A percentile compares a stretch with the other conserved stretches of the same genome.
Conservation (phyloP, 768 basidiomycete species). For the Russula ochroleuca region DNA sequence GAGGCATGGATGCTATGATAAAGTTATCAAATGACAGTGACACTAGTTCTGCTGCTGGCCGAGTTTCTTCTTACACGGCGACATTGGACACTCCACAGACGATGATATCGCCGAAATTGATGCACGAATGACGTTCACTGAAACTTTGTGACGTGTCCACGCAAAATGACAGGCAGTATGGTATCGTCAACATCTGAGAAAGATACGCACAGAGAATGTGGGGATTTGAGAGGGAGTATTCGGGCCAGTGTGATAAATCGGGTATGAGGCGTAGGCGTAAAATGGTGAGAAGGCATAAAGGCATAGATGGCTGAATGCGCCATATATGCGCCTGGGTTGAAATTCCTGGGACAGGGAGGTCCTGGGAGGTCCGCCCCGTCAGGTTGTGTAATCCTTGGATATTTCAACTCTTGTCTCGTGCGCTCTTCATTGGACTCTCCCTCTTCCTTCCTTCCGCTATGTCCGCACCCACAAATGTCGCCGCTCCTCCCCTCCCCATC, state of each 20-base stretch:
- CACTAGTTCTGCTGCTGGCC: background rate
- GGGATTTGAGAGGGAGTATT: background rate
- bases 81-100: background rate
- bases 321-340: constrained; percentile 9
- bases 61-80: background rate
- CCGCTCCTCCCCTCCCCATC: constrained; percentile 19
- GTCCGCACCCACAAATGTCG: constrained; percentile 16
- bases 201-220: background rate
- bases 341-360: too few species aligned
- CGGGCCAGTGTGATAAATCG: constrained; percentile 4
- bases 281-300: too few species aligned
- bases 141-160: constrained; percentile 12
- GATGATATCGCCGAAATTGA: background rate
- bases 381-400: background rate
- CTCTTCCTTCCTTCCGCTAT: constrained; percentile 13
- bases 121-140: background rate
- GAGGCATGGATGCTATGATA: background rate
- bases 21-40: background rate
- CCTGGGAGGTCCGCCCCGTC: too few species aligned
- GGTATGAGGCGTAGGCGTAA: constrained; percentile 7
- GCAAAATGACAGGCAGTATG: background rate
- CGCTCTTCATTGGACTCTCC: background rate
- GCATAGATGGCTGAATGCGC: background rate
- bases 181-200: background rate
- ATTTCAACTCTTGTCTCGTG: background rate